Base-by-base conservation (phyloP, 495 filamentous ascomycete genomes). In the Neurospora discreta region DNA sequence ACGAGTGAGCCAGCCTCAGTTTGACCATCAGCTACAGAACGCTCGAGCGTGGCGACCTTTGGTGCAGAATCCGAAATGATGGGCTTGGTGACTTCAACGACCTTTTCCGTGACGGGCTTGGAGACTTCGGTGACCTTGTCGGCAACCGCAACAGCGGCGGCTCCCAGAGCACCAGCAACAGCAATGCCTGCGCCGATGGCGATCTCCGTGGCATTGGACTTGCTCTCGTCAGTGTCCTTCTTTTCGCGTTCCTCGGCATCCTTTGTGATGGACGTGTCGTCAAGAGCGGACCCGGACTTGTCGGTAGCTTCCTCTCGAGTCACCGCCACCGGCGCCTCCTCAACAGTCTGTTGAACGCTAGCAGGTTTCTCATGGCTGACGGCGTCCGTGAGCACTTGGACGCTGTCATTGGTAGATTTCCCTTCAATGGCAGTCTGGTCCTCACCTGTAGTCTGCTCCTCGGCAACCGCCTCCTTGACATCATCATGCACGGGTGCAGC, bases 121-220 rank as follows among this genome's bases (percentile, higher is more conserved):
- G 77, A 41, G 7, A 46, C 58, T 16, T 73, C 52, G 13, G 73
- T 58, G 30, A 74, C 18, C 38, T 74, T 72, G 44, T 74, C 68
- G n/a, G 69, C 76, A 67, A 73, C 76, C 15, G 74, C 70, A 11
- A 72, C 78, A 40, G 75, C 73, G 10, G 73, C 74, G 20, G 75
- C 69, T 6, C 72, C 77, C 1, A 77, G 43, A 11, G 67, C 75
- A 26, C 76, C 75, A 15, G 69, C 74, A 52, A 78, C 43, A 38
- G 69, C 69, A 20, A 41, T 58, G 26, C 76, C 77, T 4, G 75
- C 78, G 5, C 74, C 76, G 38, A 80, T 73, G 42, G 73, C 76
- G n/a, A 77, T 68, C 20, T 77, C 74, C 73, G 74, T 75, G 18
- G 60, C 70, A 26, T 69, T 33, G n/a, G 71, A 75, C 18, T 65